Base-by-base conservation (phyloP, 2,329 filamentous ascomycete species). In the Penicillium sp. region DNA sequence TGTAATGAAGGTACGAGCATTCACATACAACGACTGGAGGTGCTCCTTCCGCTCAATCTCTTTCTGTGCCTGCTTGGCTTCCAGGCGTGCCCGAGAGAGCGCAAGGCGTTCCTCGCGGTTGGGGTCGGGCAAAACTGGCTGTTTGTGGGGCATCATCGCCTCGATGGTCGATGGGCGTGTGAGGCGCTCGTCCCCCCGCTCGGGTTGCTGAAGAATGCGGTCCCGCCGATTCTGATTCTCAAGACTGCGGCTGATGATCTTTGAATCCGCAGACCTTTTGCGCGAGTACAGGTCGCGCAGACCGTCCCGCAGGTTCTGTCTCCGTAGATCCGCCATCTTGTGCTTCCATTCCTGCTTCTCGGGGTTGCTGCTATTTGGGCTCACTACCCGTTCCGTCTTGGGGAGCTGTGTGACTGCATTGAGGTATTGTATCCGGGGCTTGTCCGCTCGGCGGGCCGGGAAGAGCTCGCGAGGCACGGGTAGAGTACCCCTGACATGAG, bases 11-110 rank as follows among this genome's bases (percentile, higher is more conserved):
- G 84, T 79, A 27, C 88, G 84, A 6, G 94, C 91, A 64, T 91
- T 89, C 77, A 94, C 89, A 76, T 99, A 99, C 13, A 99, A 82
- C 55, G 90, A 86, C 74, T 96, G 90, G 31, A 99, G 76, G 16
- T 87, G 82, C 61, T 93, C 85, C 57, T 83, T 80, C 48, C 88
- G 83, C 50, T 81, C 79, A 55, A 86, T 80, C 41, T 80, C 78
- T 68, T 86, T 85, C 50, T 77, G 71, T 10, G 73, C 75, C 32
- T 79, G 71, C 40, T 80, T 71, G 15, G 76, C 74, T 47, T 75
- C 68, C 54, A 79, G 50, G 52, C 73, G 68, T 57, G 70, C 65
- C 25, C 59, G 61, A 37, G 73, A 69, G 29, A 76, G 72, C n/a
- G 82, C 80, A 51, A 79, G 55, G 13, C 81, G 80, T 52, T 75